phyloP scores from a whole-genome alignment of 2,329 filamentous ascomycete species.

The Emergomyces orientalis region DNA sequence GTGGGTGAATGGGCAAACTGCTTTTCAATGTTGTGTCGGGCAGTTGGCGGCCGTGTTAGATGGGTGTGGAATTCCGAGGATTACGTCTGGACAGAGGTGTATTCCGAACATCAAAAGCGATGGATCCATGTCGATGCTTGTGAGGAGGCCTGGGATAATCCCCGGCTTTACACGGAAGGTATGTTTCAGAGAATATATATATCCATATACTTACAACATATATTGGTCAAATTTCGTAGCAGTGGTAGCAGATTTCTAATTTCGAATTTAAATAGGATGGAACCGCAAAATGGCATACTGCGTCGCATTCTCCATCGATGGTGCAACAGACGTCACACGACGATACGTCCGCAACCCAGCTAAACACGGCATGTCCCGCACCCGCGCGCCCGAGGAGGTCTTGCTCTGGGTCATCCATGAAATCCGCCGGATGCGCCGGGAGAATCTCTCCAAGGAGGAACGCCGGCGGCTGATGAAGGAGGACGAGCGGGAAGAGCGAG shows the following conservation, averaged over 20 bases:
- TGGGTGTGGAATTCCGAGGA: slow-evolving; percentile 99
- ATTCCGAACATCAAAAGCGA: slow-evolving; percentile 82
- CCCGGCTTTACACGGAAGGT: slow-evolving; percentile 81
- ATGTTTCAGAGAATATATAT: slow-evolving; percentile 22
- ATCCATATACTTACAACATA: neutral
- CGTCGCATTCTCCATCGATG: slow-evolving; percentile 91
- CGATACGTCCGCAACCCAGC: slow-evolving; percentile 49
- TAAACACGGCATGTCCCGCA: slow-evolving; percentile 61
- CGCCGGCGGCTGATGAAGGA: slow-evolving; percentile 44
- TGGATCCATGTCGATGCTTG: slow-evolving; percentile 97
- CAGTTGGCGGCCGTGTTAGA: slow-evolving; percentile 78
- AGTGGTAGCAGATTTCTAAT: slow-evolving; percentile 7
- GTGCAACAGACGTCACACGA: slow-evolving; percentile 57
- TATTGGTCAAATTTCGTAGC: slow-evolving; percentile 3
- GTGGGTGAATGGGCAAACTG: slow-evolving; percentile 97
- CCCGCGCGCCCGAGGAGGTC: slow-evolving; percentile 75
- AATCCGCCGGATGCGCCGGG: slow-evolving; percentile 73
- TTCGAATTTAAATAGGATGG: slow-evolving; percentile 53
- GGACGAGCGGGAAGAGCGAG: slow-evolving; percentile 41
- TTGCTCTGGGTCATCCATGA: slow-evolving; percentile 86
- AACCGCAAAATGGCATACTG: slow-evolving; percentile 95
- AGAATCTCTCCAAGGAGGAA: slow-evolving; percentile 76
- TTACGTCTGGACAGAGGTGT: slow-evolving; percentile 96
- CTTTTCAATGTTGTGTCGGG: slow-evolving; percentile 96
- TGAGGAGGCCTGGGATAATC: slow-evolving; percentile 92